Evolutionary conservation across 1,284 basidiomycete species (phyloP), one percentile per base, ranked within the genome.

Genomic region (Cerrena zonata): DNA sequence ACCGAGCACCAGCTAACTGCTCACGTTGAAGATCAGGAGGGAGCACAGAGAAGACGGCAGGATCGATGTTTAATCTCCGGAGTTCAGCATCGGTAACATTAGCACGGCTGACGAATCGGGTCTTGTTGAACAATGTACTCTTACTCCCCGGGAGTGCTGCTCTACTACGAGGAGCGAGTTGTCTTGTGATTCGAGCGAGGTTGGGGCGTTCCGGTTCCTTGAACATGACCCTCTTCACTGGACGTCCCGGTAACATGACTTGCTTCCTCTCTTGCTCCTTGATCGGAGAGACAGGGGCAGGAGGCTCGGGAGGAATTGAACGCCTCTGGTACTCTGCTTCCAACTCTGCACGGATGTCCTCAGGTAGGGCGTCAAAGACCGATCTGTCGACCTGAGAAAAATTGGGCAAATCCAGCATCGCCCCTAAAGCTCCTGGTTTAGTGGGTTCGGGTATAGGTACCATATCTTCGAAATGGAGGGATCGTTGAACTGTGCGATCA

Each of bases 301-400:
- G 34, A 30, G 67, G 64, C 18, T 44, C 39, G 5, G 77, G 75
- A 0, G 82, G 78, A 4, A 64, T 72, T 1, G 78, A 81, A 47
- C 76, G 78, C 39, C 79, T 78, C 58, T 73, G 73, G 56, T 86
- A 88, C 54, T 86, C 84, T 2, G 67, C 67, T 55, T 89, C 77
- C 3, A 91, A 70, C 61, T 93, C 91, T 51, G 75, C 69, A 26
- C 81, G 79, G 19, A 92, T 70, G 22, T 89, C 85, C 1, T 69
- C 70, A 0, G 91, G 90, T 18, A 94, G 72, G 1, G 84, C 85
- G 19, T 80, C 72, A 51, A 90, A 82, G 0, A 91, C 83, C 1
- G 76, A 75, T 60, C 69, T 77, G 63, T 92, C 90, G 3, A 92
- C 72, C 61, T 89, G 87, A 0, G 86, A 88, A 59, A 87, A 78